Base-by-base conservation (phyloP, 129 eudicot genomes). In the Helichrysum umbraculigerum region DNA sequence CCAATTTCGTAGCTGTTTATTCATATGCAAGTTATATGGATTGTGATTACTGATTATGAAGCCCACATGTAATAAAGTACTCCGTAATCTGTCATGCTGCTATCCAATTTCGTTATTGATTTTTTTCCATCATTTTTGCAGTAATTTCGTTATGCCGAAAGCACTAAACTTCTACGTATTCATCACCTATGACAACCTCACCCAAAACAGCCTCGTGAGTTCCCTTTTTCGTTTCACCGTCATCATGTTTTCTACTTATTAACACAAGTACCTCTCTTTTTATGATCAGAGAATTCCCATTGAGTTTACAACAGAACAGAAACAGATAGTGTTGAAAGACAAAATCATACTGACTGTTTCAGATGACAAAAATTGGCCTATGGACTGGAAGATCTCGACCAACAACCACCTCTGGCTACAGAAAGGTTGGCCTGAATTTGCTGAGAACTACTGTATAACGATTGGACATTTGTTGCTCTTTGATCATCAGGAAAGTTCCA, bases 391-490 rank as follows among this genome's bases (percentile, higher is more conserved):
- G 76, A 7, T 78, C 76, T 60, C 81, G 7, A 44, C 34, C n/a
- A 73, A 70, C 41, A 71, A 65, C 60, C 59, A 70, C 0, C 62
- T 78, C 54, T 70, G 20, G 28, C 64, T 78, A 3, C 76, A 70
- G 0, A 78, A 44, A 17, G 81, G 81, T 32, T 78, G 76, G 81
- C 76, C 81, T 11, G 76, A 78, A 54, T 78, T 78, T 22, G 19
- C 60, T 12, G 4, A 70, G 0, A 76, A 78, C 61, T 78, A 60
- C 33, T 6, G 39, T 14, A 29, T 78, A 42, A 4, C 20, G 54
- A 11, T 16, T 21, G 76, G 82, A 44, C 25, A 70, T 5, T 20
- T 70, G 35, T 61, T 78, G 20, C 3, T 19, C n/a, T 78, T 78
- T 16, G 11, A 70, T 28, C 71, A 78, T 41, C 16, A 12, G 5